A percentile compares a stretch with the other conserved stretches of the same genome.
phyloP scores from a whole-genome alignment of 2,329 filamentous ascomycete genomes.

The Trichoderma hamatum region DNA sequence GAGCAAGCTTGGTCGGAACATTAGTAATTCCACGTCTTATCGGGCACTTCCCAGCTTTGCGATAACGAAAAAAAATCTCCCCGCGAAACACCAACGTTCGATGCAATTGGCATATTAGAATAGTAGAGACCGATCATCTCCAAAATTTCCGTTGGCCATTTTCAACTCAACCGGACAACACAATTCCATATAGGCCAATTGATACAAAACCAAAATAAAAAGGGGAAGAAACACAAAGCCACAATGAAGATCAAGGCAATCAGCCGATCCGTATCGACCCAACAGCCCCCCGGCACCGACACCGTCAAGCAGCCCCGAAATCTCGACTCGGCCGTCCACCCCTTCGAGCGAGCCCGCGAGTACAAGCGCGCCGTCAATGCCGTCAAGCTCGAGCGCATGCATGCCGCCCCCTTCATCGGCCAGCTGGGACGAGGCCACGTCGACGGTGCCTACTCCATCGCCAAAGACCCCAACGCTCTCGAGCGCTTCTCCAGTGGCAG shows the following conservation, averaged over 20 bases:
- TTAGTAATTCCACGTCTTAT: constrained; percentile 40
- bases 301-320: constrained; percentile 68
- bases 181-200: background rate
- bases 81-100: constrained; percentile 28
- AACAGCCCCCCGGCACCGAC: constrained; percentile 68
- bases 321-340: constrained; percentile 83
- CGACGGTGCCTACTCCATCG: constrained; percentile 79
- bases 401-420: constrained; percentile 72
- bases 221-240: background rate
- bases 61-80: constrained; percentile 41
- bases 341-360: constrained; percentile 87
- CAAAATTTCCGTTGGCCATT: background rate
- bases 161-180: background rate
- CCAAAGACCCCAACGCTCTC: constrained; percentile 75
- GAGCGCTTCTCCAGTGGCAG: constrained; percentile 79
- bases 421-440: constrained; percentile 90
- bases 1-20: constrained; percentile 33
- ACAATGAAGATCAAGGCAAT: constrained; percentile 67
- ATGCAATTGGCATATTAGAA: background rate
- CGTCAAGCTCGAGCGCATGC: constrained; percentile 92
- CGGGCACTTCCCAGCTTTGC: constrained; percentile 26
- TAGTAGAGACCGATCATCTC: background rate
- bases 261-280: constrained; percentile 64
- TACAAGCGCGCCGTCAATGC: constrained; percentile 66
- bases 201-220: background rate